A percentile compares a stretch with the other conserved stretches of the same genome.
These are phyloP conservation scores for Pseudohalonectria lignicola DNA, from an alignment of 2,329 filamentous ascomycete species.

Conservation along the genomic window DNA sequence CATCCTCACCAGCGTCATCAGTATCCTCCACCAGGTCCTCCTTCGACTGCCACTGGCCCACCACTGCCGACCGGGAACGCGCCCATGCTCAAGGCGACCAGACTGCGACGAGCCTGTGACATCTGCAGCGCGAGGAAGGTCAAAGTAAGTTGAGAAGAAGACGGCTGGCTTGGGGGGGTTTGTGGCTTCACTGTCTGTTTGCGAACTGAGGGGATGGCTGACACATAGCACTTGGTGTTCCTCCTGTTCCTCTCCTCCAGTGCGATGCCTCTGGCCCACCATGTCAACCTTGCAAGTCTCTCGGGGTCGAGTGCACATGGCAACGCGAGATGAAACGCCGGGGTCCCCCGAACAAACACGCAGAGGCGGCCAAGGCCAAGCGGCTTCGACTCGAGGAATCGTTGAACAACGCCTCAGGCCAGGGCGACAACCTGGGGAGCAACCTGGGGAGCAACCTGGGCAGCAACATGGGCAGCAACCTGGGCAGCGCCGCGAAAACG, in stretches of 20 bases:
- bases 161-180: too few relatives aligned
- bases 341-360: conserved; percentile 48
- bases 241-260: conserved; percentile 10
- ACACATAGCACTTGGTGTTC: background rate
- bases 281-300: conserved; percentile 44
- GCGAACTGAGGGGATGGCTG: background rate
- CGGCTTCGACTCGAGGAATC: conserved; percentile 26
- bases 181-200: too few relatives aligned
- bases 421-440: background rate
- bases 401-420: background rate
- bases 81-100: conserved; percentile 25
- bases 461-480: background rate
- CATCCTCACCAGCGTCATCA: background rate
- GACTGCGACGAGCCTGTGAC: conserved; percentile 47
- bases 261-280: conserved; percentile 46
- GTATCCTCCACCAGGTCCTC: background rate
- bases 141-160: conserved; percentile 30
- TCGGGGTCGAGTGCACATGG: conserved; percentile 48
- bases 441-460: background rate
- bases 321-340: conserved; percentile 45
- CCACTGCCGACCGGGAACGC: background rate
- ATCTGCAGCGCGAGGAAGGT: conserved; percentile 53
- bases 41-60: background rate
- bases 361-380: conserved; percentile 44
- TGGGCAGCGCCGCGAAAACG: conserved; percentile 35